A percentile compares a stretch with the other conserved stretches of the same genome.
phyloP scores from a whole-genome alignment of 2,329 filamentous ascomycete genomes.

The Beauveria australis region DNA sequence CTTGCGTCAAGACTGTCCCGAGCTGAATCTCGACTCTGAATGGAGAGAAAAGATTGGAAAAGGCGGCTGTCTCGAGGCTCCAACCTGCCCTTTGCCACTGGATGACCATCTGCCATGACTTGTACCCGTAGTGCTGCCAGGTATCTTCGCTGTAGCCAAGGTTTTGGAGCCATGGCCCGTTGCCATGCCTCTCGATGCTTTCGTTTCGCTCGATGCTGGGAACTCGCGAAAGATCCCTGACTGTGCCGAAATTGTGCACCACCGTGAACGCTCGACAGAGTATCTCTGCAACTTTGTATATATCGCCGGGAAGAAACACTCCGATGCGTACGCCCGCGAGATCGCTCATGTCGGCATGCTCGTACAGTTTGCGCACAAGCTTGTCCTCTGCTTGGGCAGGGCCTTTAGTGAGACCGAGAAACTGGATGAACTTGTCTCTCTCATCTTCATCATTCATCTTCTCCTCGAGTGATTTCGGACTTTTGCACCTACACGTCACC shows the following conservation, averaged over 20 bases:
- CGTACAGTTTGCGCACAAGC: background rate
- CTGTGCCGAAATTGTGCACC: background rate
- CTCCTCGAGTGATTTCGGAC: background rate
- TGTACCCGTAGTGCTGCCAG: background rate
- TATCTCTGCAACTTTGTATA: background rate
- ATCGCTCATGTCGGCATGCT: background rate
- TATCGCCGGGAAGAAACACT: background rate
- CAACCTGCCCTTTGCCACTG: too few species aligned
- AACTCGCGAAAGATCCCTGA: too few species aligned
- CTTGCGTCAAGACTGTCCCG: background rate
- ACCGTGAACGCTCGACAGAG: background rate
- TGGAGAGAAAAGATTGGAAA: background rate
- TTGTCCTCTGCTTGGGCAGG: background rate
- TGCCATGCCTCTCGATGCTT: too few species aligned
- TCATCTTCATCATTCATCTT: background rate
- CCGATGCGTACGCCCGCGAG: background rate
- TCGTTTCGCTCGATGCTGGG: too few species aligned
- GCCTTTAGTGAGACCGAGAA: background rate
- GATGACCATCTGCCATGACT: background rate
- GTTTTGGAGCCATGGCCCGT: too few species aligned
- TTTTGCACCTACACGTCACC: conserved; percentile 16
- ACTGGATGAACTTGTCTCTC: background rate
- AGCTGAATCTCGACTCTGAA: background rate
- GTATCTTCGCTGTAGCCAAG: too few species aligned
- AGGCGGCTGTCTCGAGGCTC: too few species aligned